Percentiles rank a stretch among this genome's conserved stretches.
phyloP scores from a whole-genome alignment of 2,329 filamentous ascomycete species.

The Ophioceras dolichostomum region DNA sequence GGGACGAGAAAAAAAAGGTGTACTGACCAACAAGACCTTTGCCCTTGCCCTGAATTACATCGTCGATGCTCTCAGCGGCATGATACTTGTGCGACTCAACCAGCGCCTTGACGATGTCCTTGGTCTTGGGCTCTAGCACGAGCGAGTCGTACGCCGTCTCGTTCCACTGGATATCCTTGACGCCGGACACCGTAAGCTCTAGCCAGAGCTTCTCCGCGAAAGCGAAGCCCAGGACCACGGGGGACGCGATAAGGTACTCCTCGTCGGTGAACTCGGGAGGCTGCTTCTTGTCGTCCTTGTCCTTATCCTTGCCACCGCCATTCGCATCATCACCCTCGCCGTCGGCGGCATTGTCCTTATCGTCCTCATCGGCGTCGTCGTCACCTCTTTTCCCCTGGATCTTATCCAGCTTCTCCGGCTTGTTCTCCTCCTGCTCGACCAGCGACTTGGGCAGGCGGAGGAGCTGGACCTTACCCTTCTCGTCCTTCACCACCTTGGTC shows the following conservation, averaged over 20 bases:
- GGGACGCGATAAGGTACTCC: slow-evolving; percentile 72
- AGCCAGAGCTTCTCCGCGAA: slow-evolving; percentile 87
- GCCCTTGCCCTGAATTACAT: slow-evolving; percentile 72
- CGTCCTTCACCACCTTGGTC: slow-evolving; percentile 38
- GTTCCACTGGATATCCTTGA: slow-evolving; percentile 78
- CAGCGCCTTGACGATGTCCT: slow-evolving; percentile 63
- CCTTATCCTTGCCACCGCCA: too few relatives aligned
- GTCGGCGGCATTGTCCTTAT: background rate
- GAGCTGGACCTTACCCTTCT: slow-evolving; percentile 22
- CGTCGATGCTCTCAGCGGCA: slow-evolving; percentile 69
- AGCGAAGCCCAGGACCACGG: slow-evolving; percentile 75
- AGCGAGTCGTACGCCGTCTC: slow-evolving; percentile 70
- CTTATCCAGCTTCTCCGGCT: slow-evolving; percentile 42
- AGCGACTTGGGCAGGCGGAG: slow-evolving; percentile 19
- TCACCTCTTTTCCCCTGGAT: slow-evolving; percentile 28
- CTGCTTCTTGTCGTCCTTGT: slow-evolving; percentile 18
- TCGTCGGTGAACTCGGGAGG: slow-evolving; percentile 60
- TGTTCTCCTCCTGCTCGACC: slow-evolving; percentile 5
- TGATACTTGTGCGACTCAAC: slow-evolving; percentile 79
- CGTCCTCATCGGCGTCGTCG: slow-evolving; percentile 8
- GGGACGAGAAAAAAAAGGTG: background rate
- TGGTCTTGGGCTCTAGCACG: slow-evolving; percentile 52
- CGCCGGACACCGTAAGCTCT: slow-evolving; percentile 68
- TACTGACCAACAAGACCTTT: slow-evolving; percentile 60
- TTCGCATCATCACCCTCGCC: slow-evolving; percentile 6